Evolutionary conservation across 2,329 filamentous ascomycete genomes (phyloP), one percentile per base, ranked within the genome.

Genomic region (Neonectria punicea): DNA sequence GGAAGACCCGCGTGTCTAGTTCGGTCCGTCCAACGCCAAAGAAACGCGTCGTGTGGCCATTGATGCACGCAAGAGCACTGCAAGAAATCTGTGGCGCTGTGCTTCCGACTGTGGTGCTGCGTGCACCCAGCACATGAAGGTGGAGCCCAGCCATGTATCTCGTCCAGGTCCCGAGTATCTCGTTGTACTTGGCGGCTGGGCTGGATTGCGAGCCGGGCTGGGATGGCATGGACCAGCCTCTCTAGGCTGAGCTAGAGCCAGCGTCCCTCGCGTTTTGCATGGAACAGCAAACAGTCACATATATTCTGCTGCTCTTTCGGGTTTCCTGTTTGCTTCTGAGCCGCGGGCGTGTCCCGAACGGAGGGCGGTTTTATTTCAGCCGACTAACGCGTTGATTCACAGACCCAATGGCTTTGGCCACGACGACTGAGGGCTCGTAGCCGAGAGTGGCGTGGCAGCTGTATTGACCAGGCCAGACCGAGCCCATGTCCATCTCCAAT

Each of bases 11-110:
- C 22, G 32, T 61, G 46, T 53, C 51, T 61, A 41, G 41, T 57
- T 49, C 41, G 55, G 54, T 57, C 66, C 36, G 50, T 61, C 44
- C 44, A 67, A 46, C 11, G 30, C 46, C 55, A 61, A 62, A 7
- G 36, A 36, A 20, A 44, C n/a, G 61, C 44, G 49, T 20, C n/a
- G 36, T 53, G 25, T 41, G 49, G 44, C 28, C 11, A 60, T 46
- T 49, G 53, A 55, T 41, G 47, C 22, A 63, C 56, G 46, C 64
- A 70, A 68, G 47, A 67, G 60, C 60, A 14, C 61, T 66, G 58
- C 61, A 67, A 61, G 60, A 58, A 65, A 65, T 70, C 50, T 55
- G 57, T 63, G 63, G 64, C 58, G 62, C 47, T 43, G 50, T 67
- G 50, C 54, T 65, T 61, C 46, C 50, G 56, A 60, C 62, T 47